Percentiles rank a stretch among this genome's conserved stretches.
Conservation (phyloP, 305 asterid species). For the Solanum hybrid region DNA sequence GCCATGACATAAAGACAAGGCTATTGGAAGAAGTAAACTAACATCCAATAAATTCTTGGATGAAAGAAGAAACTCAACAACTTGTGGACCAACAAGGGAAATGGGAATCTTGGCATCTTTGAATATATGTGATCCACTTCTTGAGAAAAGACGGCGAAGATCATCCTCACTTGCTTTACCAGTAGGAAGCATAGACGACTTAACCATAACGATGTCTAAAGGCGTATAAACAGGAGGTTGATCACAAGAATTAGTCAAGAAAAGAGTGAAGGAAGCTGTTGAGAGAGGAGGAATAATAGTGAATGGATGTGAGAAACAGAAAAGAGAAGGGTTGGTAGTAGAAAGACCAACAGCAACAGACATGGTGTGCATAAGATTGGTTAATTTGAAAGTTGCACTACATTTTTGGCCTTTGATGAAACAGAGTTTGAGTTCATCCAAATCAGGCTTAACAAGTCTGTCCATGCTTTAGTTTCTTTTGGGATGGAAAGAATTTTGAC, state of each 20-base stretch:
- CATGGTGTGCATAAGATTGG: constrained; percentile 83
- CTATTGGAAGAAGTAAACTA: constrained; percentile 29
- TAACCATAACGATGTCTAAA: constrained; percentile 30
- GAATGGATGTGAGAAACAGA: constrained; percentile 37
- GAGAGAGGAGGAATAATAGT: constrained; percentile 59
- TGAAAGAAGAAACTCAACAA: constrained; percentile 43
- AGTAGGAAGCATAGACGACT: constrained; percentile 61
- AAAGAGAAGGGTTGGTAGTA: constrained; percentile 33
- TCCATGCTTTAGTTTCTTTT: constrained; percentile 34
- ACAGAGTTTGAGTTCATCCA: constrained; percentile 25
- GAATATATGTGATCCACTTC: constrained; percentile 57
- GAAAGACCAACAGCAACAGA: constrained; percentile 64
- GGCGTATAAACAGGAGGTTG: constrained; percentile 46
- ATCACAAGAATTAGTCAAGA: constrained; percentile 14
- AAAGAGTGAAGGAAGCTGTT: constrained; percentile 32
- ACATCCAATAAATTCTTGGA: constrained; percentile 23
- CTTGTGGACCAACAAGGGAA: constrained; percentile 43
- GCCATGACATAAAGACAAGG: constrained; percentile 37
- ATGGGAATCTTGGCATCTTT: constrained; percentile 49
- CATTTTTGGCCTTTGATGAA: constrained; percentile 43
- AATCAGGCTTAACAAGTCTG: constrained; percentile 54
- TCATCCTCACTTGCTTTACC: constrained; percentile 55
- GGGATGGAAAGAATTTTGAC: not conserved
- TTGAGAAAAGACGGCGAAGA: constrained; percentile 52
- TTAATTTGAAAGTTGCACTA: constrained; percentile 39